These are phyloP conservation scores for Sphaerulina vaccinii DNA, from an alignment of 2,329 filamentous ascomycete genomes.

Conservation along the genomic window DNA sequence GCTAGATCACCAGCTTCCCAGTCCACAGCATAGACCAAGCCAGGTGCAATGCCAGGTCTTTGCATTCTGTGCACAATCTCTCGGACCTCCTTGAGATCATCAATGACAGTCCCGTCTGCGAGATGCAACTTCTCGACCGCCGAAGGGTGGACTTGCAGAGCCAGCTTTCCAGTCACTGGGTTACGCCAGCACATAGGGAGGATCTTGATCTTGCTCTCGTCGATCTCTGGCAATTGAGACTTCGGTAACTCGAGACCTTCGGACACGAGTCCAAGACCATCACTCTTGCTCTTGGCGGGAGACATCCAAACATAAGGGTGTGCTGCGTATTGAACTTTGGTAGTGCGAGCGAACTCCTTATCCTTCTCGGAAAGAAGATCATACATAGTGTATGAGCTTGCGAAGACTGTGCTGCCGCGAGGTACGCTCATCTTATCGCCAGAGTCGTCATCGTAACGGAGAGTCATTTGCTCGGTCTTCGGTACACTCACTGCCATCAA, in stretches of 20 bases:
- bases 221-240: slow-evolving; percentile 63
- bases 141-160: slow-evolving; percentile 72
- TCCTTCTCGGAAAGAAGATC: slow-evolving; percentile 64
- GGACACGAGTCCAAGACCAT: slow-evolving; percentile 69
- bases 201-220: slow-evolving; percentile 65
- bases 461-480: slow-evolving; percentile 61
- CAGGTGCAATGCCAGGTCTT: slow-evolving; percentile 68
- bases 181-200: slow-evolving; percentile 78
- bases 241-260: slow-evolving; percentile 62
- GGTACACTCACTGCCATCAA: slow-evolving; percentile 74
- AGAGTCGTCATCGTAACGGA: slow-evolving; percentile 71
- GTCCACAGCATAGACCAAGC: slow-evolving; percentile 69
- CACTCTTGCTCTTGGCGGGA: slow-evolving; percentile 62
- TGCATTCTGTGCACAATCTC: slow-evolving; percentile 71
- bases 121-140: slow-evolving; percentile 69
- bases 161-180: slow-evolving; percentile 65
- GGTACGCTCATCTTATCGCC: slow-evolving; percentile 66
- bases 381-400: slow-evolving; percentile 69
- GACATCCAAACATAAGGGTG: slow-evolving; percentile 85
- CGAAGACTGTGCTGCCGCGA: slow-evolving; percentile 74
- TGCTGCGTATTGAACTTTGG: slow-evolving; percentile 70
- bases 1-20: slow-evolving; percentile 77
- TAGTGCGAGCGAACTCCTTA: slow-evolving; percentile 65
- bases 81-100: slow-evolving; percentile 64
- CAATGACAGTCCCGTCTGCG: slow-evolving; percentile 65